Base-by-base conservation (phyloP, 1,284 basidiomycete species). In the Rhodotorula sp. region DNA sequence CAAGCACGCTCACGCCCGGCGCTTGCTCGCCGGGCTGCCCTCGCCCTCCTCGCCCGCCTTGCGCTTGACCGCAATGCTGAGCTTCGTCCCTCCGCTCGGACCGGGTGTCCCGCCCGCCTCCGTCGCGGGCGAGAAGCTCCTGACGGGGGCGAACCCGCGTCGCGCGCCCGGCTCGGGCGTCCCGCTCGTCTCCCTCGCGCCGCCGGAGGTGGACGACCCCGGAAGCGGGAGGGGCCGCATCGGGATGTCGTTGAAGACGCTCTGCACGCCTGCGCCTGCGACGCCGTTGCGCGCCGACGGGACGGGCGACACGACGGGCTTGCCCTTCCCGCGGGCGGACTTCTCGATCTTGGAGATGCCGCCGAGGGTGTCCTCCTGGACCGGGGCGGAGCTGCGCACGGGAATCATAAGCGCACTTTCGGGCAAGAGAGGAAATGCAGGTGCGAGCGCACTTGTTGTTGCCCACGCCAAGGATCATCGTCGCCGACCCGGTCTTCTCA, bases 381-480 rank as follows among this genome's bases (percentile, higher is more conserved):
- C 41, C 27, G 75, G 73, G 4, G 75, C 75, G n/a, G 75, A 70
- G 48, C 74, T 75, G 61, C 21, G 3, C 32, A n/a, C 15, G 29
- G 21, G 13, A 1, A 10, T 12, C 25, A 27, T 3, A 34, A 21
- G 29, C 1, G 22, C 36, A 6, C 27, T 21, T 0, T 7, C 15
- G 6, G 34, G n/a, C n/a, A n/a, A 9, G 36, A n/a, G 41, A n/a
- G 2, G 15, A 1, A 27, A 13, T 17, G 27, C 6, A 17, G 17
- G 29, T 34, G 1, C 27, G 53, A 34, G 15, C 74, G 44, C 80
- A 93, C 90, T 91, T 91, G 86, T 91, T 88, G 82, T 95, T 97
- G 73, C 94, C 94, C 39, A 95, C 92, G 1, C 91, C 92, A 70
- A 97, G 82, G 15, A 97, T 90, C 83, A 97, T 97, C 80, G 95